Evolutionary conservation across 2,329 filamentous ascomycete species (phyloP).

Genomic region (Ciborinia camelliae): DNA sequence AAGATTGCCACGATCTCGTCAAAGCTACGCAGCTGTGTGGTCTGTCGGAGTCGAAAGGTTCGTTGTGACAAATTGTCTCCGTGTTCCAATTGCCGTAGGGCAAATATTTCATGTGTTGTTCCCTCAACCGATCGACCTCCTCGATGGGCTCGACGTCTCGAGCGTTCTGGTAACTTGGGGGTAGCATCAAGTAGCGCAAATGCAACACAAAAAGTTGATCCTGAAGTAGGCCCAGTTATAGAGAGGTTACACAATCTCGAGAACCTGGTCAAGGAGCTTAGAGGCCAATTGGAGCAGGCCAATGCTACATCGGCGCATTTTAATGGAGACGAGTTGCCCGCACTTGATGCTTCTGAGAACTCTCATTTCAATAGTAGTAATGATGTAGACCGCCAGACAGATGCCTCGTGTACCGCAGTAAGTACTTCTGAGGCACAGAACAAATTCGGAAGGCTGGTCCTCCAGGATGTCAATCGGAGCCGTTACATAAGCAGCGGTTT

Average conservation of each 20-base stretch:
- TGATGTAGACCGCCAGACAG: constrained; percentile 22
- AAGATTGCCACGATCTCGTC: background rate
- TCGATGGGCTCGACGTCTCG: constrained; percentile 52
- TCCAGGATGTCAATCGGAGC: constrained; percentile 41
- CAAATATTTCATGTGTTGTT: constrained; percentile 50
- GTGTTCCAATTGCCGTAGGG: constrained; percentile 55
- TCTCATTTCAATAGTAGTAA: constrained; percentile 28
- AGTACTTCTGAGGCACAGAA: constrained; percentile 36
- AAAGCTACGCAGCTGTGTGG: constrained; percentile 47
- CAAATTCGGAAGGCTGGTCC: constrained; percentile 48
- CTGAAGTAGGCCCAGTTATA: constrained; percentile 43
- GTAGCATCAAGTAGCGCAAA: constrained; percentile 28
- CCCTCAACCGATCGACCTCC: constrained; percentile 50
- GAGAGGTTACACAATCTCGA: constrained; percentile 50
- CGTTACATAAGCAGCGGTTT: constrained; percentile 52
- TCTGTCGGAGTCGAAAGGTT: constrained; percentile 54
- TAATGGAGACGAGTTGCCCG: constrained; percentile 19
- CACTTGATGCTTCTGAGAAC: constrained; percentile 35
- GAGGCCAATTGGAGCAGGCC: constrained; percentile 45
- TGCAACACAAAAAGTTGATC: constrained; percentile 28
- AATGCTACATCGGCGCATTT: constrained; percentile 30
- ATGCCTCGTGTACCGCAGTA: background rate
- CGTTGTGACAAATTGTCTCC: constrained; percentile 55
- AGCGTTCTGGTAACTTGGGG: constrained; percentile 38
- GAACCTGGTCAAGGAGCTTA: constrained; percentile 49